Evolutionary conservation across 2,329 filamentous ascomycete genomes (phyloP), one percentile per base, ranked within the genome.

Genomic region (Penicillium sp.): DNA sequence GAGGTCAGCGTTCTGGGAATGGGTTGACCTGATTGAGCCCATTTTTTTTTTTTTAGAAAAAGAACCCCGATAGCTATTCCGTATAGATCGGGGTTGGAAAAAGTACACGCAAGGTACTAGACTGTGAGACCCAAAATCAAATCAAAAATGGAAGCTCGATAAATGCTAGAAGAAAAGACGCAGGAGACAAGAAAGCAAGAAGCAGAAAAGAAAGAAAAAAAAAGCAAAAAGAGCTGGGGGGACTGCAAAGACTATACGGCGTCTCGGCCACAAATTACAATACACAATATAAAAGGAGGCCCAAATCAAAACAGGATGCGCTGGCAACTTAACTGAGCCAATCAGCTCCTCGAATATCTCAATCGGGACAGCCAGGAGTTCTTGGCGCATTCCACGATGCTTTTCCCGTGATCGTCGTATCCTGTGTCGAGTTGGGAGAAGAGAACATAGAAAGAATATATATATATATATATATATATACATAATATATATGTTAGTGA

Each of bases 1-100:
- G 13, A 25, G 44, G 21, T 45, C 48, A 9, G 55, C 62, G 10
- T 41, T 61, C 27, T 58, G 59, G 15, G 57, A 57, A 23, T 52
- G 39, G 25, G 55, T 51, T 7, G 59, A 56, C 31, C 45, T 57
- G 45, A 59, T 55, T n/a, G 60, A 61, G 39, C 46, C 57, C 65
- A 67, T 67, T 44, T n/a, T 25, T 66, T 67, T 44, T n/a, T 25
- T 66, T 44, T 21, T 19, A 5, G 3, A 34, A 10, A 10, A 29
- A 29, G 9, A 29, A 29, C 29, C 29, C 34, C 29, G 13, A 34
- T 8, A 8, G n/a, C 8, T 15, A 29, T 6, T 21, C 9, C 23
- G 8, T 29, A 43, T 39, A 27, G 40, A 39, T 46, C 11, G 3
- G 16, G 23, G 7, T 15, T 19, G 13, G 27, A 8, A n/a, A 27